Evolutionary conservation across 2,329 filamentous ascomycete genomes (phyloP), one percentile per base, ranked within the genome.

Genomic region (Myriangium duriaei): DNA sequence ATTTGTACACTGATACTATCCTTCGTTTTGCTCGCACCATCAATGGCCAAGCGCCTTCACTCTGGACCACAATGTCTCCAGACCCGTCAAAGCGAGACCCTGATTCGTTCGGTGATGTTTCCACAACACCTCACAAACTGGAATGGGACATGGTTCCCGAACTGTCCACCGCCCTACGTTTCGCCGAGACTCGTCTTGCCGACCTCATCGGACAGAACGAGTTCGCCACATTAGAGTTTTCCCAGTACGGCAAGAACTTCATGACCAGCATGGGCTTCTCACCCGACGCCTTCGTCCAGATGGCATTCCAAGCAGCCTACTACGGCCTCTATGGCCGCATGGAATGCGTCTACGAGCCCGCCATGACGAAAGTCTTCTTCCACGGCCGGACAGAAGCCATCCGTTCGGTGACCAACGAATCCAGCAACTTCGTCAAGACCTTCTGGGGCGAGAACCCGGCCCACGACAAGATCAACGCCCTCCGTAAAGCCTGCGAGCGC

Each of bases 221-320:
- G 60, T 95, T 96, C 51, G 73, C 86, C 45, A 92, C 86, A 10
- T 69, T 96, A 4, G 88, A 96, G 49, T 96, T 96, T 50, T 64
- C 67, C 34, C 75, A 79, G 15, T 98, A 93, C 50, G 91, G 91
- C 47, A 95, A 95, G 68, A 94, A 91, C 59, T 95, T 95, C 55
- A 95, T 98, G 60, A 96, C 86, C 0, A 85, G 81, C 0, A 92
- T 92, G 79, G 88, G 88, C 5, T 92, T 96, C 61, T 96, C 88
- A 0, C 88, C 91, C 0, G 91, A 96, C 56, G 91, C 91, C 0
- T 98, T 94, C 55, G 83, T 98, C 13, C 91, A 98, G 59, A 96
- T 98, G 88, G 91, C 91, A 0, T 95, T 95, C 64, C 91, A 98
- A 59, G 88, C 88, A 4, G 88, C 91, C 1, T 96, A 98, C 65